Conservation (phyloP, 257 asterid species). For the Thymus quinquecostatus region DNA sequence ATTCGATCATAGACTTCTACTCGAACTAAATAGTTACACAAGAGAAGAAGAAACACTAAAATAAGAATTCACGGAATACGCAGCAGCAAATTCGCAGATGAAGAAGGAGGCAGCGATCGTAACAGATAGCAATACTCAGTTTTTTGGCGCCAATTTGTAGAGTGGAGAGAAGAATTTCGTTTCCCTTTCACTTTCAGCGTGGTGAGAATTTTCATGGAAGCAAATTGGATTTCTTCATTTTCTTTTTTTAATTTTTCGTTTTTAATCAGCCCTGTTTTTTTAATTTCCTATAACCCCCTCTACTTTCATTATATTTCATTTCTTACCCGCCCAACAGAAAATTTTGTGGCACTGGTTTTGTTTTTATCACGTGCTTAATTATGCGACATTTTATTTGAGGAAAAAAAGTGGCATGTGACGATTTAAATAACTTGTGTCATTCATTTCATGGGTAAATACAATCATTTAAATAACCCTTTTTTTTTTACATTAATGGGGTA, state of each 20-base stretch:
- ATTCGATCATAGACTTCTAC: constrained; percentile 18
- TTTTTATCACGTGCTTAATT: too few relatives aligned
- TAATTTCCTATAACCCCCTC: background rate
- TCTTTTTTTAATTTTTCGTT: background rate
- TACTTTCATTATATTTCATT: constrained; percentile 1
- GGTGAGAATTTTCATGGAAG: constrained; percentile 20
- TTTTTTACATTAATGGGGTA: too few relatives aligned
- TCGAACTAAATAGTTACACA: background rate
- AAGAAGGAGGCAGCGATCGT: constrained; percentile 11
- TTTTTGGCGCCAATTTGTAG: background rate
- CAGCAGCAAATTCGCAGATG: constrained; percentile 1
- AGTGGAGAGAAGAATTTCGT: background rate
- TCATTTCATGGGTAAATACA: too few relatives aligned
- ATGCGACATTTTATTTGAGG: too few relatives aligned
- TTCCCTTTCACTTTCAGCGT: constrained; percentile 16
- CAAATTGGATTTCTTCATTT: constrained; percentile 10
- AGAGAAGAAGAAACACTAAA: background rate
- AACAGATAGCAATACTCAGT: background rate
- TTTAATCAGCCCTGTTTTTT: background rate
- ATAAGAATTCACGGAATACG: constrained; percentile 1
- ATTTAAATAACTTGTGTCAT: too few relatives aligned
- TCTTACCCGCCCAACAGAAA: background rate
- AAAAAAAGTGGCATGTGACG: too few relatives aligned
- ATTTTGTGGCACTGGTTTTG: too few relatives aligned
- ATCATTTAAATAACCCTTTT: too few relatives aligned